Conservation (phyloP, 495 filamentous ascomycete species). For the Aspergillus bertholletiae region DNA sequence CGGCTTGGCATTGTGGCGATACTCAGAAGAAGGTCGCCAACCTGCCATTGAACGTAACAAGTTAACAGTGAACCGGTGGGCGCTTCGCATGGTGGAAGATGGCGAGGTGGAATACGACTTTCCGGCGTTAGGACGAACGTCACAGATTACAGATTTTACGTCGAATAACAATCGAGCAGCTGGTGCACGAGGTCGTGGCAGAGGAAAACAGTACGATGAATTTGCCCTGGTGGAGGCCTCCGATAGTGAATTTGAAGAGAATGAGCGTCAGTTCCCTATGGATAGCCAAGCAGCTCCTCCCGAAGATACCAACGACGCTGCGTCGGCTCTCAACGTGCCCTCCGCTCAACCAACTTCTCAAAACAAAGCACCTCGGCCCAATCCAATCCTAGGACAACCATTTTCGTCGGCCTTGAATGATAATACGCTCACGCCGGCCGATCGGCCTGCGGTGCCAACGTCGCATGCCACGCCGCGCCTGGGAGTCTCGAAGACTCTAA, state of each 20-base stretch:
- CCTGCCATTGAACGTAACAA: constrained; percentile 67
- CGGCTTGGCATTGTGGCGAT: constrained; percentile 82
- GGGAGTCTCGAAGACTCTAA: constrained; percentile 80
- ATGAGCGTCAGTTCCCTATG: constrained; percentile 70
- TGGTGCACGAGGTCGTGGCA: constrained; percentile 61
- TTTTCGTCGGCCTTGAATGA: constrained; percentile 52
- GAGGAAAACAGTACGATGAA: constrained; percentile 86
- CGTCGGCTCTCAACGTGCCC: constrained; percentile 42
- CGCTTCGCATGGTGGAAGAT: constrained; percentile 89
- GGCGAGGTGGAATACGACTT: constrained; percentile 97
- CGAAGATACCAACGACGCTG: constrained; percentile 33
- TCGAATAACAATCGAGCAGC: constrained; percentile 77
- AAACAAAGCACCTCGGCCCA: constrained; percentile 40
- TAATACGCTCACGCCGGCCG: constrained; percentile 56
- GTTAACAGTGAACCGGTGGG: constrained; percentile 88
- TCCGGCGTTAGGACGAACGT: constrained; percentile 74
- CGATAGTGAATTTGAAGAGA: constrained; percentile 70
- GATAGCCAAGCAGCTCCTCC: constrained; percentile 56
- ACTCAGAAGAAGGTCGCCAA: constrained; percentile 74
- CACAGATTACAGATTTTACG: constrained; percentile 78
- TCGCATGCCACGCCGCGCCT: constrained; percentile 61
- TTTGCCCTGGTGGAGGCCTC: constrained; percentile 87
- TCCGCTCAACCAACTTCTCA: constrained; percentile 27
- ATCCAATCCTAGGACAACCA: constrained; percentile 55
- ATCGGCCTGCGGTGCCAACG: constrained; percentile 53